Percentiles rank a stretch among this genome's conserved stretches.
These are phyloP conservation scores for Pichia manshurica DNA, from an alignment of 805 yeast species.

Conservation along the genomic window DNA sequence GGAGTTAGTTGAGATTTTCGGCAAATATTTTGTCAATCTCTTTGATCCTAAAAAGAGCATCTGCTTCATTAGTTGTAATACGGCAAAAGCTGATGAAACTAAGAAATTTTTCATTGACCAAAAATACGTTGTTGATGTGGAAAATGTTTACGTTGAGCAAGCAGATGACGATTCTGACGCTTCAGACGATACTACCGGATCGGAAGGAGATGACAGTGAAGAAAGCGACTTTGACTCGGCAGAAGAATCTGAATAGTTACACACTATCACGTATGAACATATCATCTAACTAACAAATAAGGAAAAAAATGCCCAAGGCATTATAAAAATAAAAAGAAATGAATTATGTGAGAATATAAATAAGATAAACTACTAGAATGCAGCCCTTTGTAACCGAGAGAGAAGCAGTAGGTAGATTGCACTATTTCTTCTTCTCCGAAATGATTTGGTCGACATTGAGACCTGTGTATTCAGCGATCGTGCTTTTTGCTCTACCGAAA, in stretches of 20 bases:
- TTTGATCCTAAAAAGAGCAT: constrained; percentile 53
- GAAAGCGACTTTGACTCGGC: constrained; percentile 7
- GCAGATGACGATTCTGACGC: constrained; percentile 22
- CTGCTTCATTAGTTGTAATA: constrained; percentile 70
- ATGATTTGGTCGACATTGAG: constrained; percentile 60
- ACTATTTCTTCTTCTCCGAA: constrained; percentile 37
- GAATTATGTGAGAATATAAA: neutral
- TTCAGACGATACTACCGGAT: constrained; percentile 27
- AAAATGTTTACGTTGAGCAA: constrained; percentile 38
- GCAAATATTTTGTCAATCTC: constrained; percentile 57
- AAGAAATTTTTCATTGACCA: constrained; percentile 37
- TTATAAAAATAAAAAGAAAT: neutral
- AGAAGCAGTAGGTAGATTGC: too few relatives aligned
- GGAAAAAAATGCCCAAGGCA: neutral
- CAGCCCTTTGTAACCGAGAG: too few relatives aligned
- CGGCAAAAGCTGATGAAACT: constrained; percentile 48
- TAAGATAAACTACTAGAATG: too few relatives aligned
- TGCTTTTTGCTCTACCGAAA: constrained; percentile 33
- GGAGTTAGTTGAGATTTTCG: constrained; percentile 45
- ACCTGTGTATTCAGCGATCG: constrained; percentile 57
- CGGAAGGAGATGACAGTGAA: constrained; percentile 19
- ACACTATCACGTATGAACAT: too few relatives aligned
- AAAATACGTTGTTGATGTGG: constrained; percentile 60
- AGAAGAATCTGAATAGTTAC: constrained; percentile 2
- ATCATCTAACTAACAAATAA: neutral